Evolutionary conservation across 495 filamentous ascomycete genomes (phyloP).

Genomic region (Aspergillus avenaceus): DNA sequence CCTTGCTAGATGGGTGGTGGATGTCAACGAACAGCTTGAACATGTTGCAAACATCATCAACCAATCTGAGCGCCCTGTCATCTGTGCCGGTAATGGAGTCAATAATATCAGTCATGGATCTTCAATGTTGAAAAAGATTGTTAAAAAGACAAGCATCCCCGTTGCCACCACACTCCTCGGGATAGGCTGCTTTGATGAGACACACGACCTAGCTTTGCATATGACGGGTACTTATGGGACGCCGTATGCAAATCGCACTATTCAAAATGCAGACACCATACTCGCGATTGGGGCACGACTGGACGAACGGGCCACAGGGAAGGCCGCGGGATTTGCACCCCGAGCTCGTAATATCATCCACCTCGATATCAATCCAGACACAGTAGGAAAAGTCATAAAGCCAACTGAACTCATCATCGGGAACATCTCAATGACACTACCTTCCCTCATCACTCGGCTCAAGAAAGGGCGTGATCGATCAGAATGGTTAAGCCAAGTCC

Average conservation of each 20-base stretch:
- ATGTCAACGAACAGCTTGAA: slow-evolving; percentile 48
- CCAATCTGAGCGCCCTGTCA: slow-evolving; percentile 55
- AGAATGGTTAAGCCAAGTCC: slow-evolving; percentile 86
- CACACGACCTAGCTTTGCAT: slow-evolving; percentile 55
- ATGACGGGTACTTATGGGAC: slow-evolving; percentile 67
- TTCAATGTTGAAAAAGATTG: slow-evolving; percentile 49
- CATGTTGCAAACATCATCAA: slow-evolving; percentile 55
- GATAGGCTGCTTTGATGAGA: slow-evolving; percentile 57
- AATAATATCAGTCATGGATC: slow-evolving; percentile 50
- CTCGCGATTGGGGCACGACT: slow-evolving; percentile 62
- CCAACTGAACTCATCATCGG: slow-evolving; percentile 60
- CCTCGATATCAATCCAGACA: slow-evolving; percentile 63
- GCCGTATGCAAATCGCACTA: slow-evolving; percentile 61
- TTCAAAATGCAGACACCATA: slow-evolving; percentile 61
- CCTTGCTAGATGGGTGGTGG: slow-evolving; percentile 47
- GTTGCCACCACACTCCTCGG: slow-evolving; percentile 66
- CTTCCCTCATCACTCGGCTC: slow-evolving; percentile 67
- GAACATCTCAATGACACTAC: slow-evolving; percentile 63
- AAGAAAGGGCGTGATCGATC: slow-evolving; percentile 55
- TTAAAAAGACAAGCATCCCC: slow-evolving; percentile 55
- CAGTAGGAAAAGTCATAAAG: slow-evolving; percentile 63
- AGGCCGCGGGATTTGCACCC: slow-evolving; percentile 53
- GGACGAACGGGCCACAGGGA: slow-evolving; percentile 58
- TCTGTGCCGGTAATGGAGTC: slow-evolving; percentile 59
- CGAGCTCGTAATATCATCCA: slow-evolving; percentile 59